These are phyloP conservation scores for Drosera capensis DNA, from an alignment of 148 eudicot species.

Conservation along the genomic window DNA sequence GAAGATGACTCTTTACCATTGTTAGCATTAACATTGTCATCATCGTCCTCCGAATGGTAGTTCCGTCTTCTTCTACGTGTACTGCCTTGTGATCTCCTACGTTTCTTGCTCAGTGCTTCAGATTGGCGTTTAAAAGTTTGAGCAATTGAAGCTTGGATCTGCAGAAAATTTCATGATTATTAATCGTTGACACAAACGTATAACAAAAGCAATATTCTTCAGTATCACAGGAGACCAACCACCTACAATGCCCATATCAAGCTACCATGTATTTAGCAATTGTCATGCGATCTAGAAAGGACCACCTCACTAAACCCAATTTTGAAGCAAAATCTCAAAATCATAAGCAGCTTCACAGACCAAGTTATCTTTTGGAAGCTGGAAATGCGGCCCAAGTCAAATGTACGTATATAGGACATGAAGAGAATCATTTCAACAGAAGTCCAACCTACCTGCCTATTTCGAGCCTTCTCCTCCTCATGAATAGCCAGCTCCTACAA, in stretches of 20 bases:
- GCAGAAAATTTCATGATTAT: conserved; percentile 7
- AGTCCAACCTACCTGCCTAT: conserved; percentile 44
- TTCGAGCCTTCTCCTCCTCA: conserved; percentile 64
- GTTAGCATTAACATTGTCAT: conserved; percentile 32
- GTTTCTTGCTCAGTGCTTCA: conserved; percentile 61
- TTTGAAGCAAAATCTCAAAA: too few species aligned
- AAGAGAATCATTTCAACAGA: background rate
- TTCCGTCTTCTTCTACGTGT: conserved; percentile 38
- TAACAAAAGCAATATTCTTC: too few species aligned
- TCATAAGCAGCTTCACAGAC: too few species aligned
- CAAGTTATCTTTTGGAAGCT: too few species aligned
- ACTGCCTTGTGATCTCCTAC: conserved; percentile 35
- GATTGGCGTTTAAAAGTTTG: conserved; percentile 51
- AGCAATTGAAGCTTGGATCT: conserved; percentile 73
- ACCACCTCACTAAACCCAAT: too few species aligned
- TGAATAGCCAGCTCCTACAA: conserved; percentile 65
- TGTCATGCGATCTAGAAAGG: too few species aligned
- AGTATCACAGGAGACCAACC: too few species aligned
- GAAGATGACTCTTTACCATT: conserved; percentile 58
- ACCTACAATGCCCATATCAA: too few species aligned
- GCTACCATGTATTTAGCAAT: too few species aligned
- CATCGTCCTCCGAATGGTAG: conserved; percentile 55
- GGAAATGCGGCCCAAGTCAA: background rate
- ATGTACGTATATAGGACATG: background rate
- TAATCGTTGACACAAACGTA: conserved; percentile 3